phyloP scores from a whole-genome alignment of 257 asterid species.

The Asclepias syriaca region DNA sequence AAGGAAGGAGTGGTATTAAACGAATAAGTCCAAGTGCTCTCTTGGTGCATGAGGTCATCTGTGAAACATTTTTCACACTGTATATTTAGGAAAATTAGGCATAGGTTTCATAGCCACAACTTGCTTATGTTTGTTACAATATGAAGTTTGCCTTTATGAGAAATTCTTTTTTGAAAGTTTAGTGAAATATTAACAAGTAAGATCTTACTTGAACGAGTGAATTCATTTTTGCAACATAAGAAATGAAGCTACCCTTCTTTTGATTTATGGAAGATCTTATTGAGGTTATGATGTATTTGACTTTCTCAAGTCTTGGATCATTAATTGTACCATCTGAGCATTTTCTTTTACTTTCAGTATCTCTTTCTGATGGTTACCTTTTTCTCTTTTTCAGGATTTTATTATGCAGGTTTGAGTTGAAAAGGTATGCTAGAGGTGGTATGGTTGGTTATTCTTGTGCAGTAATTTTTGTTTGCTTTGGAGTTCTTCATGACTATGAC shows the following conservation, averaged over 20 bases:
- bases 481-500: not conserved
- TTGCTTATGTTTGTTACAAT: not conserved
- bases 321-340: not conserved
- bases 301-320: not conserved
- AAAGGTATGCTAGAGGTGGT: not conserved
- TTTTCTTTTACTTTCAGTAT: not conserved
- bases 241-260: not conserved
- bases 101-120: not conserved
- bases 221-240: not conserved
- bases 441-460: not conserved
- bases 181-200: not conserved
- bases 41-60: not conserved
- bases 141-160: not conserved
- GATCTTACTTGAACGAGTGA: not conserved
- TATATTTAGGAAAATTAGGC: not conserved
- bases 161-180: not conserved
- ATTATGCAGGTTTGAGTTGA: not conserved
- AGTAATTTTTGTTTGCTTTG: not conserved
- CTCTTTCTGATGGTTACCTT: not conserved
- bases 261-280: not conserved
- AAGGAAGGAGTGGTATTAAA: not conserved
- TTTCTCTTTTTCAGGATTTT: constrained; percentile 4
- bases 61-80: not conserved
- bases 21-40: not conserved
- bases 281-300: not conserved